Conservation (phyloP, 2,329 filamentous ascomycete genomes). For the Amauroascus verrucosus region DNA sequence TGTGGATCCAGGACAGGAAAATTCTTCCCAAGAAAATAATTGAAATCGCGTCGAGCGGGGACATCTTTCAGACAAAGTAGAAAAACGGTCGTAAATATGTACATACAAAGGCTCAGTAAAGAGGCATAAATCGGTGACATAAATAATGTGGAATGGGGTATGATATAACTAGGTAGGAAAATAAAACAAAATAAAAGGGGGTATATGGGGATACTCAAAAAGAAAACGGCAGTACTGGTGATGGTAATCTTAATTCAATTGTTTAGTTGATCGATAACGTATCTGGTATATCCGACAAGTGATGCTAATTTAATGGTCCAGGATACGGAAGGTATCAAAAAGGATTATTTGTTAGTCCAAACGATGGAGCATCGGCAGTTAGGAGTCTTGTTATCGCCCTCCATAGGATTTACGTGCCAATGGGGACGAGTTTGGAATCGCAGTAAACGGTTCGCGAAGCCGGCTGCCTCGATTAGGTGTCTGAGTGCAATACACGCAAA, state of each 20-base stretch:
- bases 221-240: neutral
- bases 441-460: conserved; percentile 18
- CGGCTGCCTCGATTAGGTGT: conserved; percentile 24
- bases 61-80: neutral
- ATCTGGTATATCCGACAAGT: conserved; percentile 6
- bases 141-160: neutral
- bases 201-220: neutral
- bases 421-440: conserved; percentile 18
- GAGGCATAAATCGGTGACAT: neutral
- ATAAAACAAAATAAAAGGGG: neutral
- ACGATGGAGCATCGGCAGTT: neutral
- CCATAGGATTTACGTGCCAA: conserved; percentile 22
- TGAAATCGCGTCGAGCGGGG: conserved; percentile 2
- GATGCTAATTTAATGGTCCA: neutral
- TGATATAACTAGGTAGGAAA: neutral
- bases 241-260: neutral
- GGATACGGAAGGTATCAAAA: neutral
- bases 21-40: neutral
- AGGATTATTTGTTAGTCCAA: neutral
- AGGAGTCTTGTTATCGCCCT: conserved; percentile 10
- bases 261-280: neutral
- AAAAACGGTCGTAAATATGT: conserved; percentile 1
- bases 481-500: conserved; percentile 43
- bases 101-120: neutral
- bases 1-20: neutral